Base-by-base conservation (phyloP, 805 yeast species). In the Lipomyces lipofer region DNA sequence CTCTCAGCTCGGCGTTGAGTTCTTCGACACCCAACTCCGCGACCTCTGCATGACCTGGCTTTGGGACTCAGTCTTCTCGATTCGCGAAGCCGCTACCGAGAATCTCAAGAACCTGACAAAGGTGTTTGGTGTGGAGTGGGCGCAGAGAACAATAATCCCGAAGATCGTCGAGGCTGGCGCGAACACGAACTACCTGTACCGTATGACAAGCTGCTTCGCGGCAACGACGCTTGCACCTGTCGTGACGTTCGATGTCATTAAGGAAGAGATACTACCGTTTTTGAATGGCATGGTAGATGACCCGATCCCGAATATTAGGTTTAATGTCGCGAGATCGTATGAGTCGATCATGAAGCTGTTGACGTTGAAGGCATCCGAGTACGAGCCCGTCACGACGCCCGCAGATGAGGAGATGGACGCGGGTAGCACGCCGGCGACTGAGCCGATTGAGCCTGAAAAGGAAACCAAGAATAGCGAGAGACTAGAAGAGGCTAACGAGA, bases 61-160 rank as follows among this genome's bases (percentile, higher is more conserved):
- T 62, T 91, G 97, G 96, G 99, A 94, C 73, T 87, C 91, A 3
- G 99, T 94, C 36, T 94, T 82, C 73, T 91, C 98, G 4, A 91
- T 94, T 58, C 84, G 99, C 72, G 95, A 89, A 63, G 99, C 99
- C 8, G 98, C 98, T 0, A 95, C 94, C 29, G 75, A 77, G 52
- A 94, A 91, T 70, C 75, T 94, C 63, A 84, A 80, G 63, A 84
- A 85, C 63, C 77, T 94, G 64, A 84, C 97, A 4, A 81, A 79
- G 62, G 89, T 88, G 33, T 94, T 94, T 73, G 99, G 98, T 29
- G 84, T 91, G 33, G 83, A 83, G 35, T 94, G 99, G 99, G 92
- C 97, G 44, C 84, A 88, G 69, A 74, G 75, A 42, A 94, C 90
- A 68, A 85, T 94, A 40, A 82, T 94, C 54, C 80, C 86, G 48